Percentiles rank a stretch among this genome's conserved stretches.
Evolutionary conservation across 257 asterid genomes (phyloP).

Genomic region (Lantana camara): DNA sequence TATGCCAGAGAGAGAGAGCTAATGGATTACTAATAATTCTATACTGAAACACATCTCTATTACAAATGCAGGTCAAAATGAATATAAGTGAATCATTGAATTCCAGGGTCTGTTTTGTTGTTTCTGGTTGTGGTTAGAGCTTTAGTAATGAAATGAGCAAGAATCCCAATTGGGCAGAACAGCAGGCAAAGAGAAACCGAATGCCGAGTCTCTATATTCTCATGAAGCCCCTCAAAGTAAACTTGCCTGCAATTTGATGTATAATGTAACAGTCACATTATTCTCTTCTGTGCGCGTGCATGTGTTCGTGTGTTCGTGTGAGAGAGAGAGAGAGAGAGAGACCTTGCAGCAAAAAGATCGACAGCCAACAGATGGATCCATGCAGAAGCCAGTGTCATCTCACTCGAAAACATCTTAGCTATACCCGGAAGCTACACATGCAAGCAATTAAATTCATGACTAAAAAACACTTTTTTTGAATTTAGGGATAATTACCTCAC

Average conservation of each 20-base stretch:
- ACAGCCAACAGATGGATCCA: conserved; percentile 95
- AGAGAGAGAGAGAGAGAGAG: conserved; percentile 17
- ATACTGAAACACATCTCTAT: too few relatives aligned
- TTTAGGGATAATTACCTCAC: too few relatives aligned
- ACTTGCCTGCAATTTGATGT: conserved; percentile 59
- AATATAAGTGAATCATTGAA: background rate
- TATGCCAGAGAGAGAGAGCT: too few relatives aligned
- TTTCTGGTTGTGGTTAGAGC: conserved; percentile 39
- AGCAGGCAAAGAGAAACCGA: conserved; percentile 86
- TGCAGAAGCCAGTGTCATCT: conserved; percentile 93
- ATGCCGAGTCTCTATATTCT: conserved; percentile 75
- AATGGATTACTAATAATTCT: too few relatives aligned
- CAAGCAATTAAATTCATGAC: background rate
- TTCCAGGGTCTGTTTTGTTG: conserved; percentile 30
- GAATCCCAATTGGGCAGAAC: conserved; percentile 82
- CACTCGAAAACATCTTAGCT: conserved; percentile 86
- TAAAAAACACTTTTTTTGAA: too few relatives aligned
- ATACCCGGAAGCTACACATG: conserved; percentile 70
- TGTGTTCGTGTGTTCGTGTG: background rate
- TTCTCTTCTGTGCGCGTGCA: background rate
- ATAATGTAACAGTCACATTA: conserved; percentile 3
- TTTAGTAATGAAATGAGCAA: conserved; percentile 74
- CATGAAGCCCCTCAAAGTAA: conserved; percentile 76
- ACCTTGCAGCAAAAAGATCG: conserved; percentile 98
- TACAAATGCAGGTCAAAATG: background rate